Evolutionary conservation across 805 yeast species (phyloP), one percentile per base, ranked within the genome.

Genomic region (Teunomyces lycoperdinae): DNA sequence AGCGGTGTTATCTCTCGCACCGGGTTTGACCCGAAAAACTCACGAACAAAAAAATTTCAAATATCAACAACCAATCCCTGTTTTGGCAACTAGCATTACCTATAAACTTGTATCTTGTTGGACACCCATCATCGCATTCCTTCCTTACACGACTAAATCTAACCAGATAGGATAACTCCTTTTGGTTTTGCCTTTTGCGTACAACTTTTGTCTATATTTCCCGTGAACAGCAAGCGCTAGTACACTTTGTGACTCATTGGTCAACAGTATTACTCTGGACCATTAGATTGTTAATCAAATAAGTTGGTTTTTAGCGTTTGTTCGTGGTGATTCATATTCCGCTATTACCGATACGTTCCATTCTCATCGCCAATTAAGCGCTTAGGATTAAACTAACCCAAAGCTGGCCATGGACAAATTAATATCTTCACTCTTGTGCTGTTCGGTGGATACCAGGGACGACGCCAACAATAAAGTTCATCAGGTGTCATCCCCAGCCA

Each of bases 371-470:
- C 34, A 35, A 35, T 10, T 16, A 34, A 20, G n/a, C 39, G 39
- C 10, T 34, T 34, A 34, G 8, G 7, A 13, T 16, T 34, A 16
- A 17, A 28, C 41, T 5, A 2, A 11, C 6, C 41, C 28, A 24
- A 20, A 20, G 3, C 27, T 10, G 11, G 28, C 43, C 39, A 67
- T 67, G 72, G 66, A 64, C 29, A 61, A 60, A 47, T 51, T 67
- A 14, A 49, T 68, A 32, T 51, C 67, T 33, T 63, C 73, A 8
- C 58, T 71, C 34, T 66, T 71, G 17, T 71, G 77, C 50, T 71
- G 77, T 49, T 66, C 71, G 14, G 64, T 57, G n/a, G 67, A 64
- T 49, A 51, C 69, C 31, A 56, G 60, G 33, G 72, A 68, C 48
- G 70, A 64, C 42, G 55, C 63, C 11, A 68, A 64, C 32, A 62